Base-by-base conservation (phyloP, 2,329 filamentous ascomycete species). In the Cercospora beticola region DNA sequence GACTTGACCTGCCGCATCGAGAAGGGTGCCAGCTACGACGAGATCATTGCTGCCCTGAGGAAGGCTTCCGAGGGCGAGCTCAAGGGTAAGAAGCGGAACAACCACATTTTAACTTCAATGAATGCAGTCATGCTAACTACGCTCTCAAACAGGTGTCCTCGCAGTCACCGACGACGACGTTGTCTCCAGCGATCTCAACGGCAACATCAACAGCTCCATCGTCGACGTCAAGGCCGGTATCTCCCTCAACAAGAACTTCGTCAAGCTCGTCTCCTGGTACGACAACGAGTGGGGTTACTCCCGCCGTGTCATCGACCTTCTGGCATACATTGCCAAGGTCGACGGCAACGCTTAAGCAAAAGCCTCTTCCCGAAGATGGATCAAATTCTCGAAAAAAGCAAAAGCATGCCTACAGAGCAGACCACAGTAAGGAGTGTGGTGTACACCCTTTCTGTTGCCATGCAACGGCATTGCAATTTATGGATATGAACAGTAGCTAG, bases 211-310 rank as follows among this genome's bases (percentile, higher is more conserved):
- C 89, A 97, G 94, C 76, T 97, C 94, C 86, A 97, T 98, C 89
- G 97, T 99, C 85, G 95, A 99, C 83, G 94, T 93, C 83, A 97
- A 97, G 91, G 95, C 95, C 71, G 95, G 95, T 88, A 98, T 99
- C 85, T 92, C 94, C 75, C 91, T 99, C 78, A 99, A 98, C 90
- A 85, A 93, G 80, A 94, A 97, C 90, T 98, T 98, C 83, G 90
- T 97, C 88, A 99, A 99, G 92, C 89, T 99, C 72, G 91, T 97
- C 82, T 90, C 90, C 79, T 98, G 94, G 95, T 77, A 78, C 75
- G 74, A 74, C 88, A 98, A 98, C 88, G 94, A 98, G 89, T 97
- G 94, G 93, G 95, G 94, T 81, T 98, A 99, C 91, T 96, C 92
- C 83, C 94, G 94, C 86, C 95, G 83, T 82, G 83, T 85, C 69